A percentile compares a stretch with the other conserved stretches of the same genome.
These are phyloP conservation scores for Heteromeles arbutifolia DNA, from an alignment of 306 rosid genomes.

Conservation along the genomic window DNA sequence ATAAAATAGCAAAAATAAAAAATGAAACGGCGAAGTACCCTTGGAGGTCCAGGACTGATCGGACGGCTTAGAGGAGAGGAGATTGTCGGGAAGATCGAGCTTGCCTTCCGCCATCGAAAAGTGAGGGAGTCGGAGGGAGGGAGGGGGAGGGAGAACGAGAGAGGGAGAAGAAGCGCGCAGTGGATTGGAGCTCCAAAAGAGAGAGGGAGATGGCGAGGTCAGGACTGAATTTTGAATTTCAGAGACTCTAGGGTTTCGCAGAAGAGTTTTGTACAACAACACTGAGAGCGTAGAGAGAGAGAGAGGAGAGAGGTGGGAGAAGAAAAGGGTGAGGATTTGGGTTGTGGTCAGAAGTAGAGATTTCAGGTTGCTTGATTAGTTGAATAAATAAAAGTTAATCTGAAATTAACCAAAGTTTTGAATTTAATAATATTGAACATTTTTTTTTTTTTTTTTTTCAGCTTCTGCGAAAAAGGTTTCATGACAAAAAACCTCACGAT, in stretches of 20 bases:
- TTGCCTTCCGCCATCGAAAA: constrained; percentile 44
- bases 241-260: constrained; percentile 42
- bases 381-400: neutral
- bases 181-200: constrained; percentile 1
- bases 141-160: constrained; percentile 8
- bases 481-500: neutral
- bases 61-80: constrained; percentile 39
- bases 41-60: constrained; percentile 43
- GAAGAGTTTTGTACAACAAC: constrained; percentile 17
- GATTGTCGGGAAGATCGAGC: constrained; percentile 49
- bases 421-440: neutral
- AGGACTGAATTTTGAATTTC: constrained; percentile 2
- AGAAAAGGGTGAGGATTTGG: constrained; percentile 31
- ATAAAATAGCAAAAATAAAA: neutral
- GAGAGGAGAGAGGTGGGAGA: neutral
- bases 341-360: constrained; percentile 33
- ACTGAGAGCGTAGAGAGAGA: constrained; percentile 10
- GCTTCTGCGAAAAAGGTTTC: neutral
- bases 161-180: neutral
- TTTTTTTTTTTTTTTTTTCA: neutral
- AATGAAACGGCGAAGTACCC: constrained; percentile 19
- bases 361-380: constrained; percentile 14
- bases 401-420: neutral
- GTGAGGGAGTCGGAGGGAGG: neutral
- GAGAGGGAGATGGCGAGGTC: neutral